A percentile compares a stretch with the other conserved stretches of the same genome.
Evolutionary conservation across 345 rosid species (phyloP).

Genomic region (Syzygium aqueum): DNA sequence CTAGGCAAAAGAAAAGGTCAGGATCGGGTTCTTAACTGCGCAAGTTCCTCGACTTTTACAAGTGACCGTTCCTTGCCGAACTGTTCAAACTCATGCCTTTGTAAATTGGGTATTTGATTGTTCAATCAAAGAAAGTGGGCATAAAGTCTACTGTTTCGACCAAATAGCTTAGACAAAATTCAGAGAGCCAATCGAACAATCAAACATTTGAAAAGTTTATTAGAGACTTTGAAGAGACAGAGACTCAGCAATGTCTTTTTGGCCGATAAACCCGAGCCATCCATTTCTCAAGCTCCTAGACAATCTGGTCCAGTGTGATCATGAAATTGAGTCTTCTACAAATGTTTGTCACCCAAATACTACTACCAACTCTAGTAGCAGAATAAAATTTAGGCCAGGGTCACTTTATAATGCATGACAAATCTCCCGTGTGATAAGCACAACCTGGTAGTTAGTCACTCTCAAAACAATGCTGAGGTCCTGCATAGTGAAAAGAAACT

Average conservation of each 20-base stretch:
- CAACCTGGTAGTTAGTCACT: neutral
- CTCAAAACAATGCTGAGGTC: neutral
- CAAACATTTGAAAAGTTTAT: neutral
- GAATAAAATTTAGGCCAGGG: neutral
- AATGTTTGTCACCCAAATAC: neutral
- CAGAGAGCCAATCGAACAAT: neutral
- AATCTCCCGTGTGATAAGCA: neutral
- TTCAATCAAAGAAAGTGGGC: neutral
- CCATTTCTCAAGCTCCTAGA: neutral
- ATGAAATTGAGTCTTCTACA: neutral
- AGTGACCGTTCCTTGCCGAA: neutral
- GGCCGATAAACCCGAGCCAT: neutral
- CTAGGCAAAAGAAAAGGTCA: neutral
- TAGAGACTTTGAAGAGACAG: neutral
- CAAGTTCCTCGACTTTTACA: neutral
- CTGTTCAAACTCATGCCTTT: neutral
- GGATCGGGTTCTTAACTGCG: neutral
- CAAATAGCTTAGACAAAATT: neutral
- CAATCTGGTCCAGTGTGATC: neutral
- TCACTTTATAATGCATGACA: neutral
- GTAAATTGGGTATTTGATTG: neutral
- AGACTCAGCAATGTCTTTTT: neutral
- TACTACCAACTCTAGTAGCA: neutral
- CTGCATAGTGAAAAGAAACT: neutral
- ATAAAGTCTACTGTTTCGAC: neutral